Conservation (phyloP, 495 filamentous ascomycete species). For the Mytilinidion resinicola region DNA sequence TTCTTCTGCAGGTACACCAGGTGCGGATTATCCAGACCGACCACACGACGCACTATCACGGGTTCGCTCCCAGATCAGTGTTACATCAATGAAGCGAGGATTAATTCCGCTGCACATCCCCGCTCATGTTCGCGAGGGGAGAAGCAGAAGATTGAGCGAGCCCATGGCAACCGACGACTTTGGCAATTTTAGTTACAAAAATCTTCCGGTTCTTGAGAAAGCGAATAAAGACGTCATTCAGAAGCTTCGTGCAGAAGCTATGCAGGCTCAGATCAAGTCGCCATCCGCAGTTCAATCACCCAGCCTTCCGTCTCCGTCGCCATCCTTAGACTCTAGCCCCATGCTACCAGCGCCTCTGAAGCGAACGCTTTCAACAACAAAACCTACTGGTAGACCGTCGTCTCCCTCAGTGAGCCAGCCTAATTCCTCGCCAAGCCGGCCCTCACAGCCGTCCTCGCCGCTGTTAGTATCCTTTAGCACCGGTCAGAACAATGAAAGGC, state of each 20-base stretch:
- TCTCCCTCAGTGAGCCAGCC: constrained; percentile 79
- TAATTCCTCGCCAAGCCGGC: constrained; percentile 78
- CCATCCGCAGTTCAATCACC: constrained; percentile 36
- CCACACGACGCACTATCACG: constrained; percentile 93
- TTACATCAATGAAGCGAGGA: constrained; percentile 63
- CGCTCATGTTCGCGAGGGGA: constrained; percentile 85
- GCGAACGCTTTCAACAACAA: constrained; percentile 71
- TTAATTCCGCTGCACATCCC: constrained; percentile 95
- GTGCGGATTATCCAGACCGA: constrained; percentile 68
- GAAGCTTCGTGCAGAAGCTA: constrained; percentile 78
- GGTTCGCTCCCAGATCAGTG: constrained; percentile 75
- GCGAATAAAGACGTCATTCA: constrained; percentile 98
- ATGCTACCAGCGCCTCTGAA: constrained; percentile 73
- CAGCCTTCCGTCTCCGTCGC: constrained; percentile 47
- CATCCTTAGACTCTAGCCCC: constrained; percentile 79
- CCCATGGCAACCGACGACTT: constrained; percentile 87
- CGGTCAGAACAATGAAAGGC: constrained; percentile 62
- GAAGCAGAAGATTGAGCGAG: constrained; percentile 83
- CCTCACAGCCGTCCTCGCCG: constrained; percentile 91
- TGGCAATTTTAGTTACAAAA: constrained; percentile 94
- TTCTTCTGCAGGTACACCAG: constrained; percentile 55
- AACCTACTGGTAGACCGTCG: constrained; percentile 67
- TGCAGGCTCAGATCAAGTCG: constrained; percentile 39
- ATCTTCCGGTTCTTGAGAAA: constrained; percentile 91
- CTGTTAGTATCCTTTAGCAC: constrained; percentile 88